These are phyloP conservation scores for Trichoderma arundinaceum DNA, from an alignment of 2,329 filamentous ascomycete genomes.

Conservation along the genomic window DNA sequence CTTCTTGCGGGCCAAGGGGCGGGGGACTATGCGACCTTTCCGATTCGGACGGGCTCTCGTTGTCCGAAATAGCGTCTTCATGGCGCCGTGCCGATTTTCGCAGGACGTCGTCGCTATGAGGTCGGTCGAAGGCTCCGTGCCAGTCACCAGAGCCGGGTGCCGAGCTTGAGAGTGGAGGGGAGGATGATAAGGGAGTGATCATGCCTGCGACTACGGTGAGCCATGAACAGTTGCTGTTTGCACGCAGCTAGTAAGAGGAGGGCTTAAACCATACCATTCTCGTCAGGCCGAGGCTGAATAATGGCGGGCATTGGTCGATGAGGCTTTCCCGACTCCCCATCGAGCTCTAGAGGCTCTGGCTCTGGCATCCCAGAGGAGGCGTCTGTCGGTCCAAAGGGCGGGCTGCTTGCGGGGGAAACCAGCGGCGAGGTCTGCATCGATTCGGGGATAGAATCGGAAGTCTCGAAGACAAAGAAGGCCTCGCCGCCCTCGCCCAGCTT, in stretches of 20 bases:
- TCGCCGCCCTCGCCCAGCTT: constrained; percentile 97
- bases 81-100: constrained; percentile 52
- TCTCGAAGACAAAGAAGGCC: constrained; percentile 99
- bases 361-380: constrained; percentile 59
- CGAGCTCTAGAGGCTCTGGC: constrained; percentile 72
- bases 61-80: constrained; percentile 47
- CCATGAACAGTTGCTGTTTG: not conserved
- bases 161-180: constrained; percentile 56
- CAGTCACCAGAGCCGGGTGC: constrained; percentile 59
- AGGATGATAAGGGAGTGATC: constrained; percentile 59
- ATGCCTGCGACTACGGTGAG: constrained; percentile 46
- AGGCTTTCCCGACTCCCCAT: constrained; percentile 48
- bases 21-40: constrained; percentile 78
- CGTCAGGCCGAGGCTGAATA: constrained; percentile 41
- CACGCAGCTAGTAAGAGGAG: not conserved
- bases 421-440: constrained; percentile 93
- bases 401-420: constrained; percentile 87
- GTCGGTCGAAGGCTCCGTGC: constrained; percentile 51
- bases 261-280: constrained; percentile 40
- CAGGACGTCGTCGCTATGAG: constrained; percentile 62
- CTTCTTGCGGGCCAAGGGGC: constrained; percentile 72
- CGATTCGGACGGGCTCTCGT: constrained; percentile 48
- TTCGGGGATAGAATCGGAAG: constrained; percentile 87
- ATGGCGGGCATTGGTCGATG: constrained; percentile 54
- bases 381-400: constrained; percentile 60